Conservation (phyloP, 2,329 filamentous ascomycete species). For the Thielaviopsis euricoi region DNA sequence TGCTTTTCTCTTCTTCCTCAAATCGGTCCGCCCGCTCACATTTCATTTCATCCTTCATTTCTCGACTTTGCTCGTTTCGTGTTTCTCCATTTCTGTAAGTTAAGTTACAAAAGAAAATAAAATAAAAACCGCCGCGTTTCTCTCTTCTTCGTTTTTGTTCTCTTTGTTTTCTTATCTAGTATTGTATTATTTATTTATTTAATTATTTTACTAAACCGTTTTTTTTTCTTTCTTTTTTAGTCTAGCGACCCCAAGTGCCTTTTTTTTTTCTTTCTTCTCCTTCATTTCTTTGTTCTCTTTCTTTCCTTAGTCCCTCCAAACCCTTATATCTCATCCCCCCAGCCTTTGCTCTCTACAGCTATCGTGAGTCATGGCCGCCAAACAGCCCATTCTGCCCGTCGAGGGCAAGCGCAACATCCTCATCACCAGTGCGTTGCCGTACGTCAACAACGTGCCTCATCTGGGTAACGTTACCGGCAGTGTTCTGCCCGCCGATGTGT, state of each 20-base stretch:
- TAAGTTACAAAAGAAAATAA: no score
- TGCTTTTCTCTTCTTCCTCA: no score
- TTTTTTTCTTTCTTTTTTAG: neutral
- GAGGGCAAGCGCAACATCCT: conserved; percentile 72
- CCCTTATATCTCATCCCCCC: neutral
- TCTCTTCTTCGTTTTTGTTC: neutral
- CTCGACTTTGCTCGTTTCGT: no score
- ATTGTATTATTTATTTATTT: neutral
- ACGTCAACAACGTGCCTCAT: conserved; percentile 61
- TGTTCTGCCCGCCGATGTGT: conserved; percentile 80
- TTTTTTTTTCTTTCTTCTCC: neutral
- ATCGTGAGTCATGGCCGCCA: conserved; percentile 12
- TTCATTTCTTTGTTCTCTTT: neutral
- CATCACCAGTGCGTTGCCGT: conserved; percentile 81
- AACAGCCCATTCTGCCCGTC: conserved; percentile 40
- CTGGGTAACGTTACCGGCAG: conserved; percentile 79
- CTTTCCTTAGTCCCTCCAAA: neutral
- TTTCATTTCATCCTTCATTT: no score
- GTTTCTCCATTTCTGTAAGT: no score
- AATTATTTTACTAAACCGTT: neutral
- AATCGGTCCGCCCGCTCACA: no score
- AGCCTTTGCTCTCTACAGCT: neutral
- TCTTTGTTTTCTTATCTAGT: neutral
- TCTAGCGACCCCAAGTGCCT: neutral
- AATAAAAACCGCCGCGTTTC: neutral